phyloP scores from a whole-genome alignment of 148 eudicot species.

The Talinum fruticosum region DNA sequence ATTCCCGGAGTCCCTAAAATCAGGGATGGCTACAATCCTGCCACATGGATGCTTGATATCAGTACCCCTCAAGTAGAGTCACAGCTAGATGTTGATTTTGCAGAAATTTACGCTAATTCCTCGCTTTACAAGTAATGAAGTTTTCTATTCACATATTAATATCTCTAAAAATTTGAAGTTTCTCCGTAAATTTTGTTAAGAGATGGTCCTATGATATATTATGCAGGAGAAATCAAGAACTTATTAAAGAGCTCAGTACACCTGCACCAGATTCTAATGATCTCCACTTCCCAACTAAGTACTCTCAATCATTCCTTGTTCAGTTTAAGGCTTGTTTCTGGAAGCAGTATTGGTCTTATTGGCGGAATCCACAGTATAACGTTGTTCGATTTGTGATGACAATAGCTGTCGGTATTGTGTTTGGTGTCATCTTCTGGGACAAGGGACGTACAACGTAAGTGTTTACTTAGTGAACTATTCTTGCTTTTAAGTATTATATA shows the following conservation, averaged over 20 bases:
- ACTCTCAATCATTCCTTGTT: slow-evolving; percentile 45
- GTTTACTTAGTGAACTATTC: background rate
- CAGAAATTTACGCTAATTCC: slow-evolving; percentile 48
- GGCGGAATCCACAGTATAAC: slow-evolving; percentile 70
- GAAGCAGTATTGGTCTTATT: slow-evolving; percentile 70
- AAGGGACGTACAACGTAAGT: slow-evolving; percentile 58
- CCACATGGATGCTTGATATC: slow-evolving; percentile 83
- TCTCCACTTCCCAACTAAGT: slow-evolving; percentile 46
- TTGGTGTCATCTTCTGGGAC: slow-evolving; percentile 63
- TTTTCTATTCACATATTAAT: background rate
- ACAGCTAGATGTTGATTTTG: slow-evolving; percentile 50
- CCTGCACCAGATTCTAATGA: slow-evolving; percentile 44
- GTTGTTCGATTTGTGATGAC: slow-evolving; percentile 45
- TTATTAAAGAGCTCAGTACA: slow-evolving; percentile 41
- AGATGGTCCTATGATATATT: background rate
- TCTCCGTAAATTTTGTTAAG: background rate
- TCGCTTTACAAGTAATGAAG: slow-evolving; percentile 45
- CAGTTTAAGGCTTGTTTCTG: slow-evolving; percentile 70
- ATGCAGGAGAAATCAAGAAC: slow-evolving; percentile 54
- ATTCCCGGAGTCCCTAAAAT: slow-evolving; percentile 57
- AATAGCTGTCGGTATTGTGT: slow-evolving; percentile 31
- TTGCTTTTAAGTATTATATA: background rate
- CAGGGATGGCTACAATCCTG: slow-evolving; percentile 62
- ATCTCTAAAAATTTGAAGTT: background rate
- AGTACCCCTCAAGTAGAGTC: slow-evolving; percentile 44